Conservation (phyloP, 2,329 filamentous ascomycete genomes). For the Gnomoniopsis sp. region DNA sequence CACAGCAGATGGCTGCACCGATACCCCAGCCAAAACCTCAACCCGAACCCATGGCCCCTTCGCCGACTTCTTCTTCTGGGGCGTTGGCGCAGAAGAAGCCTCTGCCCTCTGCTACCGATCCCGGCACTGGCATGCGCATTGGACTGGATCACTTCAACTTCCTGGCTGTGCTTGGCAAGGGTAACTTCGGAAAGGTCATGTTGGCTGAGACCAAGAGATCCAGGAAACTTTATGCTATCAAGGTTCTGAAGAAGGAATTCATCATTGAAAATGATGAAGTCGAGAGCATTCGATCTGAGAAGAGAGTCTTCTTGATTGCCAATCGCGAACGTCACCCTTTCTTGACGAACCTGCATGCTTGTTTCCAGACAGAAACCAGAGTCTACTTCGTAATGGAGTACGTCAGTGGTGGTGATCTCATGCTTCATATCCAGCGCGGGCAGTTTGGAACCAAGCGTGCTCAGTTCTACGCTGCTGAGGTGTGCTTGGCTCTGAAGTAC, state of each 20-base stretch:
- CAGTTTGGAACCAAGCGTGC: slow-evolving; percentile 94
- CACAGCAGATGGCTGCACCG: slow-evolving; percentile 24
- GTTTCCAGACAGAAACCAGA: slow-evolving; percentile 97
- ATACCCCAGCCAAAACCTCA: slow-evolving; percentile 36
- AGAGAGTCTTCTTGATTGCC: slow-evolving; percentile 93
- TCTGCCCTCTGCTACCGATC: slow-evolving; percentile 66
- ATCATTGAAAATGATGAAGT: slow-evolving; percentile 99
- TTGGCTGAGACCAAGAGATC: slow-evolving; percentile 92
- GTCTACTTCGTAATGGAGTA: slow-evolving; percentile 99
- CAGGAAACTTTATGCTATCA: slow-evolving; percentile 93
- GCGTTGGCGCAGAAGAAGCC: slow-evolving; percentile 49
- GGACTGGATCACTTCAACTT: slow-evolving; percentile 99
- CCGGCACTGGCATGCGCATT: slow-evolving; percentile 78
- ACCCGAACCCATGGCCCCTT: slow-evolving; percentile 31
- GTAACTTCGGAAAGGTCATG: slow-evolving; percentile 99
- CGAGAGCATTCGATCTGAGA: slow-evolving; percentile 95
- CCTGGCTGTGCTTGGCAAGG: slow-evolving; percentile 94
- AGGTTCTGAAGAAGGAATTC: slow-evolving; percentile 99
- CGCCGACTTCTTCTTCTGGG: slow-evolving; percentile 30
- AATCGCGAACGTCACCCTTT: slow-evolving; percentile 98
- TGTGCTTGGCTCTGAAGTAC: slow-evolving; percentile 95
- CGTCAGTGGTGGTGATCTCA: slow-evolving; percentile 95
- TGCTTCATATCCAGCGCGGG: slow-evolving; percentile 97
- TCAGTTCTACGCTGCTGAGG: slow-evolving; percentile 98
- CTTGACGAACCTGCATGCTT: slow-evolving; percentile 90